phyloP scores from a whole-genome alignment of 2,329 filamentous ascomycete species.

The Pyrenophora tritici-repentis region DNA sequence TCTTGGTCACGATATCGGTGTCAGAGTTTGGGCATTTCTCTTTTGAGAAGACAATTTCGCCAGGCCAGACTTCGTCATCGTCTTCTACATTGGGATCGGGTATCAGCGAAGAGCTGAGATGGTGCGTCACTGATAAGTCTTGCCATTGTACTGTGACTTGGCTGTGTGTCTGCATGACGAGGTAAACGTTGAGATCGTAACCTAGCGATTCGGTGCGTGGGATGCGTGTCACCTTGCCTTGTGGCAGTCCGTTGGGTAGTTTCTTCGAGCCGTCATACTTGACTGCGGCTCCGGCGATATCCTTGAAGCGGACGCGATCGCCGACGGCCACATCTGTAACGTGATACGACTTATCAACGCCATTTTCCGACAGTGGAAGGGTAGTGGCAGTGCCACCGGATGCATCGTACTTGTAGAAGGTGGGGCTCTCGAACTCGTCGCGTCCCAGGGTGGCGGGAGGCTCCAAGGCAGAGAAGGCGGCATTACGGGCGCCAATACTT shows the following conservation, averaged over 20 bases:
- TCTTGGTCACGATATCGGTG: constrained; percentile 37
- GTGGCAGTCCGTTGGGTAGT: constrained; percentile 34
- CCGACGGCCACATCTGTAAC: constrained; percentile 51
- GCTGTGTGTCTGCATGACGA: constrained; percentile 56
- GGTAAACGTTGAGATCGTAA: constrained; percentile 64
- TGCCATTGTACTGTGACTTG: constrained; percentile 64
- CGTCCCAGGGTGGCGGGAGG: constrained; percentile 39
- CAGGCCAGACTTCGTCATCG: constrained; percentile 62
- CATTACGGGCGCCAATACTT: constrained; percentile 41
- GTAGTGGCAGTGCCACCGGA: constrained; percentile 25
- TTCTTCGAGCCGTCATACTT: constrained; percentile 55
- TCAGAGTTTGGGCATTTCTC: constrained; percentile 35
- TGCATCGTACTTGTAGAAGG: constrained; percentile 53
- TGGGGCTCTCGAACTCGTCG: constrained; percentile 51
- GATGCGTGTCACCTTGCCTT: constrained; percentile 52
- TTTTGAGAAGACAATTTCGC: constrained; percentile 59
- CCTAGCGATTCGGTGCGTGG: constrained; percentile 56
- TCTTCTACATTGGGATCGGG: constrained; percentile 59
- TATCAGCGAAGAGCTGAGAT: constrained; percentile 53
- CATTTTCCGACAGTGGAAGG: constrained; percentile 31
- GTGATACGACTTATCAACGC: constrained; percentile 36
- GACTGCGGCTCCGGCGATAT: constrained; percentile 55
- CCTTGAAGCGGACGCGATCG: constrained; percentile 60
- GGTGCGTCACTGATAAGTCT: constrained; percentile 57
- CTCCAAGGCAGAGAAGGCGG: constrained; percentile 30